Evolutionary conservation across 306 rosid genomes (phyloP).

Genomic region (Amphicarpaea edgeworthii): DNA sequence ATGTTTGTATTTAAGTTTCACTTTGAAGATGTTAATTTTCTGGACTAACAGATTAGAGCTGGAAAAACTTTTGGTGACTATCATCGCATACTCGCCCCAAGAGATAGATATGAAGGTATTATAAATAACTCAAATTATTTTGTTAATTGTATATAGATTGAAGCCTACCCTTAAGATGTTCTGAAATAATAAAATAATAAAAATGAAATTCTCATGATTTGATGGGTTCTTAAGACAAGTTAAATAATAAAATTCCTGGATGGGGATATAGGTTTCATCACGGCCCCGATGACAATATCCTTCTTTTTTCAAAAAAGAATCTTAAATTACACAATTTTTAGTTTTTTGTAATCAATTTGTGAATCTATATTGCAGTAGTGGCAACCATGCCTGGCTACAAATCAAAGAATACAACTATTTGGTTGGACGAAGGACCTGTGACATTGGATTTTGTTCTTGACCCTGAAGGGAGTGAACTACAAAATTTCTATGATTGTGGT

Average conservation of each 20-base stretch:
- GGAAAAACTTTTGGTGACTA: slow-evolving; percentile 64
- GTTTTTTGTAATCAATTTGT: slow-evolving; percentile 38
- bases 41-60: slow-evolving; percentile 64
- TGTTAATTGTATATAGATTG: neutral
- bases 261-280: slow-evolving; percentile 18
- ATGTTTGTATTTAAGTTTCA: slow-evolving; percentile 40
- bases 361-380: slow-evolving; percentile 63
- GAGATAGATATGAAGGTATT: slow-evolving; percentile 73
- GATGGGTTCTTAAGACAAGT: slow-evolving; percentile 23
- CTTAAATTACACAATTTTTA: neutral
- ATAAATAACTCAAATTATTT: slow-evolving; percentile 2
- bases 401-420: slow-evolving; percentile 75
- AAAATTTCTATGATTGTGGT: slow-evolving; percentile 61
- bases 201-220: slow-evolving; percentile 9
- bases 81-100: slow-evolving; percentile 77
- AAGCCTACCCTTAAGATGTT: slow-evolving; percentile 2
- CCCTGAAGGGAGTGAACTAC: slow-evolving; percentile 60
- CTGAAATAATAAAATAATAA: slow-evolving; percentile 10
- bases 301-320: neutral
- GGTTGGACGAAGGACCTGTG: slow-evolving; percentile 73
- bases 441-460: slow-evolving; percentile 89
- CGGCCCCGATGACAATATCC: neutral
- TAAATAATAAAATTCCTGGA: neutral
- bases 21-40: slow-evolving; percentile 38
- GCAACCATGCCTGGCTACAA: slow-evolving; percentile 78